Evolutionary conservation across 2,329 filamentous ascomycete species (phyloP).

Genomic region (Neofusicoccum ribis): DNA sequence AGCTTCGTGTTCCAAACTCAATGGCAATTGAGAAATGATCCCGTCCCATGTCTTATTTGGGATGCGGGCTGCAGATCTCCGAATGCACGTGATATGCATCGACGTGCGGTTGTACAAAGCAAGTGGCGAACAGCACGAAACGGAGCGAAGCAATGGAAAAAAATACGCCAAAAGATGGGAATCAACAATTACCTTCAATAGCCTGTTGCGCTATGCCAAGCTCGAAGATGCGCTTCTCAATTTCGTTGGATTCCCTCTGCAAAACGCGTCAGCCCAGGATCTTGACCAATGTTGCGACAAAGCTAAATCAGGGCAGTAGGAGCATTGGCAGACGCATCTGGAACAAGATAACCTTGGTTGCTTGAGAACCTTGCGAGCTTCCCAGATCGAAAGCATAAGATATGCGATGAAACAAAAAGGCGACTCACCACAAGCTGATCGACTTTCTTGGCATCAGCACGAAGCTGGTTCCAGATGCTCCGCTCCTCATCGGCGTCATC

Average conservation of each 20-base stretch:
- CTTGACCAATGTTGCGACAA: neutral
- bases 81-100: neutral
- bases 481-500: constrained; percentile 54
- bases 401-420: neutral
- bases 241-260: constrained; percentile 19
- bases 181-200: constrained; percentile 9
- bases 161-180: neutral
- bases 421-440: constrained; percentile 49
- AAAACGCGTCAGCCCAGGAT: neutral
- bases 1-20: neutral
- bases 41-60: too few relatives aligned
- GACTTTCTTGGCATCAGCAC: constrained; percentile 46
- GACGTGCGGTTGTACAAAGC: neutral
- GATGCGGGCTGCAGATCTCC: too few relatives aligned
- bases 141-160: neutral
- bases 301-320: neutral
- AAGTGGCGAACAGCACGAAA: neutral
- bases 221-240: constrained; percentile 20
- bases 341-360: neutral
- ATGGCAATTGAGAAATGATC: neutral
- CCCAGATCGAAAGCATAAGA: neutral
- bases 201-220: constrained; percentile 16
- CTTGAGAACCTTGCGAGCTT: neutral
- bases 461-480: constrained; percentile 51
- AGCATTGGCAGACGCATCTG: neutral